A percentile compares a stretch with the other conserved stretches of the same genome.
Conservation (phyloP, 2,329 filamentous ascomycete genomes). For the Tolypocladium ovalisporum region DNA sequence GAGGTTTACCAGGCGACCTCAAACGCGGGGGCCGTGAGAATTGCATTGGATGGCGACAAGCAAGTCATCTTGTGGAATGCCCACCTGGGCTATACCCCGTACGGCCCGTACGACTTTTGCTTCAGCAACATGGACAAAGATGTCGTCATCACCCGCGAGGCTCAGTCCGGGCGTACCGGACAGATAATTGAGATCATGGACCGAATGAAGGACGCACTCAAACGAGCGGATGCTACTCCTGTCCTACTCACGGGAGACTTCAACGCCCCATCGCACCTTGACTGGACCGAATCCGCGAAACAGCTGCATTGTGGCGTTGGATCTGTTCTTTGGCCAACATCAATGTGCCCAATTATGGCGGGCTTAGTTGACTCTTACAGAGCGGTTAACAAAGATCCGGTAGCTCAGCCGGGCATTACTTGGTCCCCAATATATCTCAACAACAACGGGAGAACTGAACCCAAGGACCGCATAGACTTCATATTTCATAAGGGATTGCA, state of each 20-base stretch:
- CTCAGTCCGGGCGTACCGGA: slow-evolving; percentile 21
- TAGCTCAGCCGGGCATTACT: slow-evolving; percentile 17
- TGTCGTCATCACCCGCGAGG: slow-evolving; percentile 19
- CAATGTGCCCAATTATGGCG: slow-evolving; percentile 15
- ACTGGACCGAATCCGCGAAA: slow-evolving; percentile 19
- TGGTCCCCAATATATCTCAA: slow-evolving; percentile 26
- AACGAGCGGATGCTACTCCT: slow-evolving; percentile 16
- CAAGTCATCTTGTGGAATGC: slow-evolving; percentile 23
- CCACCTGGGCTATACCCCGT: slow-evolving; percentile 25
- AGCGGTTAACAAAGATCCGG: slow-evolving; percentile 20
- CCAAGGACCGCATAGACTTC: slow-evolving; percentile 28
- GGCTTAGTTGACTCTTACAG: slow-evolving; percentile 27
- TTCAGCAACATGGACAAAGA: slow-evolving; percentile 20
- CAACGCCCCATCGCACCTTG: slow-evolving; percentile 29
- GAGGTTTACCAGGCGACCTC: slow-evolving; percentile 13
- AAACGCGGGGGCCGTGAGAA: slow-evolving; percentile 18
- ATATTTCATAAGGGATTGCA: slow-evolving; percentile 24
- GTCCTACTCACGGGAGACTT: slow-evolving; percentile 27
- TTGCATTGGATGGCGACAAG: slow-evolving; percentile 19
- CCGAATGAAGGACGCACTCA: slow-evolving; percentile 17
- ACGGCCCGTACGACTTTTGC: slow-evolving; percentile 30
- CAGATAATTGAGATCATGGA: slow-evolving; percentile 21
- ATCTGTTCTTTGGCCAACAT: slow-evolving; percentile 23
- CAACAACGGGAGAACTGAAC: slow-evolving; percentile 20
- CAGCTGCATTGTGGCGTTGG: slow-evolving; percentile 22